Conservation (phyloP, 495 filamentous ascomycete genomes). For the Cercophora newfieldiana region DNA sequence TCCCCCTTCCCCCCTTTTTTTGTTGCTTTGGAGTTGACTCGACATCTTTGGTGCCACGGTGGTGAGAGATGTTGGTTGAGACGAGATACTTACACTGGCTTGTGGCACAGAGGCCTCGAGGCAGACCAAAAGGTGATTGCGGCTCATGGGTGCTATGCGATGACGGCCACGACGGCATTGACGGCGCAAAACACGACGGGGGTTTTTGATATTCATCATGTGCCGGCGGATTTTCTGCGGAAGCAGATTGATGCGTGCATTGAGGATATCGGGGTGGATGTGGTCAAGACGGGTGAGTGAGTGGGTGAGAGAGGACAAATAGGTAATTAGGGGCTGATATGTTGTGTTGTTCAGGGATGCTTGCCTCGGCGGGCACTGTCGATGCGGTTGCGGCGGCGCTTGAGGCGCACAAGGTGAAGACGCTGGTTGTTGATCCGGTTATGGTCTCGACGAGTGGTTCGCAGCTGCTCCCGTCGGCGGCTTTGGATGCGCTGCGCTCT, state of each 20-base stretch:
- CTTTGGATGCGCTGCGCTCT: constrained; percentile 63
- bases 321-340: neutral
- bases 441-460: constrained; percentile 91
- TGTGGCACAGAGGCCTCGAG: constrained; percentile 75
- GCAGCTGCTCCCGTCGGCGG: constrained; percentile 67
- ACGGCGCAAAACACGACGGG: constrained; percentile 93
- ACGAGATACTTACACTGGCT: constrained; percentile 14
- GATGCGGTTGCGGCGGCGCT: constrained; percentile 71
- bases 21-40: neutral
- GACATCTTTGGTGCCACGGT: neutral
- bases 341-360: constrained; percentile 67
- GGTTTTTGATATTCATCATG: constrained; percentile 76
- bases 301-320: neutral
- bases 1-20: neutral
- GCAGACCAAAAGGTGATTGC: constrained; percentile 95
- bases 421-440: constrained; percentile 82
- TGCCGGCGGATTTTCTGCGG: constrained; percentile 73
- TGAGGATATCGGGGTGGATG: constrained; percentile 81
- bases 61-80: neutral
- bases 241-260: constrained; percentile 84
- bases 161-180: constrained; percentile 93
- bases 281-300: constrained; percentile 79
- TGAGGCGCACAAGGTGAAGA: constrained; percentile 56
- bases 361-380: constrained; percentile 77
- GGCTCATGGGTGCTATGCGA: constrained; percentile 88